A percentile compares a stretch with the other conserved stretches of the same genome.
phyloP scores from a whole-genome alignment of 2,329 filamentous ascomycete species.

The Apiospora sp. region DNA sequence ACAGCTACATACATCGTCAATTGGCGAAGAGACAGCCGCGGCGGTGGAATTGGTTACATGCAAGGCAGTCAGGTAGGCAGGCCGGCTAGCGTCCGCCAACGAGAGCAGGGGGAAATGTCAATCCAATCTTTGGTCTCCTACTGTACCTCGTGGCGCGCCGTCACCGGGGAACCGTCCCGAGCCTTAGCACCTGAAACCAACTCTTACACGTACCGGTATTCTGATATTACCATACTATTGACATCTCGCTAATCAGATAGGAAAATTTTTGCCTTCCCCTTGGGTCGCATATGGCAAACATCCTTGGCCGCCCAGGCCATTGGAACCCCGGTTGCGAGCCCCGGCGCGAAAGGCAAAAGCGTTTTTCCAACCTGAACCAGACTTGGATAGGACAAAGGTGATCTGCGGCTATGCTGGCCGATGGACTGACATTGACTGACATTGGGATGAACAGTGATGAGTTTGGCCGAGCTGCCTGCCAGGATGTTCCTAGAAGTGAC shows the following conservation, averaged over 20 bases:
- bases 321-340: neutral
- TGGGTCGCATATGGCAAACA: conserved; percentile 9
- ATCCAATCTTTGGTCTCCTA: neutral
- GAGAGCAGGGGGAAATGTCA: neutral
- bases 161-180: conserved; percentile 19
- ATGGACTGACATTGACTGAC: conserved; percentile 20
- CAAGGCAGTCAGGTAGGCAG: neutral
- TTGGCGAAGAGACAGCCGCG: no score
- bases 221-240: conserved; percentile 13
- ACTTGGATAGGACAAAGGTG: neutral
- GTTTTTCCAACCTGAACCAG: neutral
- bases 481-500: conserved; percentile 9
- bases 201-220: conserved; percentile 2
- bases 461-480: neutral
- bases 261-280: conserved; percentile 14
- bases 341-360: conserved; percentile 1
- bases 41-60: neutral
- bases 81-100: conserved; percentile 5
- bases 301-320: neutral
- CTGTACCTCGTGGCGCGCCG: conserved; percentile 19
- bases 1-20: no score
- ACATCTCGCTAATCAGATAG: conserved; percentile 21
- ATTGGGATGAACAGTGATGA: conserved; percentile 17
- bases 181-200: conserved; percentile 16
- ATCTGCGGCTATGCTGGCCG: conserved; percentile 16